These are phyloP conservation scores for Urostyla sp. DNA, from an alignment of 73 alveolate genomes.

Conservation along the genomic window DNA sequence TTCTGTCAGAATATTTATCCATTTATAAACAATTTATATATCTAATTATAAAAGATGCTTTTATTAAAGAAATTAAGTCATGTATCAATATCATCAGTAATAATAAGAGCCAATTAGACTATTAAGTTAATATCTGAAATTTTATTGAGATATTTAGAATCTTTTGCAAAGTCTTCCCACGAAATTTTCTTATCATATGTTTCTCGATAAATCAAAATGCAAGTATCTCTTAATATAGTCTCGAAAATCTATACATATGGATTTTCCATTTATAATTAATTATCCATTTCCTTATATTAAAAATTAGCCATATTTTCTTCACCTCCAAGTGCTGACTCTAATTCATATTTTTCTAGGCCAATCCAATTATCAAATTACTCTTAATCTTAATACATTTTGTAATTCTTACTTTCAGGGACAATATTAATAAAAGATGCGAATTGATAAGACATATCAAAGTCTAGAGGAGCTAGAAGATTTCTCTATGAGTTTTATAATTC, in stretches of 20 bases:
- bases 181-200: slow-evolving; percentile 16
- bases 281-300: slow-evolving; percentile 13
- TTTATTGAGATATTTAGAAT: not conserved
- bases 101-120: slow-evolving; percentile 1
- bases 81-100: slow-evolving; percentile 44
- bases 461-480: slow-evolving; percentile 76
- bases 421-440: slow-evolving; percentile 54
- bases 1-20: not conserved
- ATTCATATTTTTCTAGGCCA: slow-evolving; percentile 64
- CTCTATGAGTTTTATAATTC: slow-evolving; percentile 6
- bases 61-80: not conserved
- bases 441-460: slow-evolving; percentile 77
- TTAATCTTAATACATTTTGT: slow-evolving; percentile 38
- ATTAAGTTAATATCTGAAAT: not conserved
- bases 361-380: slow-evolving; percentile 67
- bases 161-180: not conserved
- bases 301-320: slow-evolving; percentile 82
- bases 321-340: slow-evolving; percentile 76
- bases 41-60: not conserved
- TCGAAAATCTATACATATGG: not conserved
- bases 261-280: not conserved
- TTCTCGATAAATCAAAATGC: slow-evolving; percentile 5
- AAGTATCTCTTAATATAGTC: slow-evolving; percentile 38
- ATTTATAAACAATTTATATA: not conserved
- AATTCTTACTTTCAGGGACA: slow-evolving; percentile 46